phyloP scores from a whole-genome alignment of 106 monocot genomes.

The Acorus calamus region DNA sequence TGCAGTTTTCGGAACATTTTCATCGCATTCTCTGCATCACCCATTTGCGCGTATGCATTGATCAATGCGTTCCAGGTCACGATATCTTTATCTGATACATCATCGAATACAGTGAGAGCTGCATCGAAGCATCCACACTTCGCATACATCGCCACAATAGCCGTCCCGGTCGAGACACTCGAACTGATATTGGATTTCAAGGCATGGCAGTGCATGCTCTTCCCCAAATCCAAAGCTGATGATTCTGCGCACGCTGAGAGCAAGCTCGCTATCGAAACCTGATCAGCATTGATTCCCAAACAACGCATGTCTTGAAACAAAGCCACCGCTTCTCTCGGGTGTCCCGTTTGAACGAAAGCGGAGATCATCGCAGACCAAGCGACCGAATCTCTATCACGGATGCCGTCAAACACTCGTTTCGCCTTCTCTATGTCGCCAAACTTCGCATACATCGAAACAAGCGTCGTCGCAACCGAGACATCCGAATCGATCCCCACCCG shows the following conservation, averaged over 20 bases:
- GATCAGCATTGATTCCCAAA: conserved; percentile 27
- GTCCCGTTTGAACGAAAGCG: conserved; percentile 34
- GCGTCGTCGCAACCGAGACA: conserved; percentile 33
- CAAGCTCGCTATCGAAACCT: conserved; percentile 32
- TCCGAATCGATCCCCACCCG: conserved; percentile 20
- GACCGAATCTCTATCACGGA: conserved; percentile 43
- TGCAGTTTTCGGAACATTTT: conserved; percentile 32
- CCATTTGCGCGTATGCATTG: conserved; percentile 56
- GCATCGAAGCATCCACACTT: conserved; percentile 44
- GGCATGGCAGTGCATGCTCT: conserved; percentile 43
- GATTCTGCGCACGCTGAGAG: conserved; percentile 69
- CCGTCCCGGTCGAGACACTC: conserved; percentile 34
- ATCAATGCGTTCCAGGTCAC: conserved; percentile 71
- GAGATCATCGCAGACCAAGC: conserved; percentile 85
- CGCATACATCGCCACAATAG: conserved; percentile 65
- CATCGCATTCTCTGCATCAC: conserved; percentile 42
- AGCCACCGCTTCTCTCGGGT: conserved; percentile 26
- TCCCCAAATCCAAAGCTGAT: conserved; percentile 30
- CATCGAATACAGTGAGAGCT: conserved; percentile 42
- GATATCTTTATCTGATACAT: conserved; percentile 26
- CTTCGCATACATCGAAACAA: conserved; percentile 59
- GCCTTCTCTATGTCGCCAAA: conserved; percentile 44
- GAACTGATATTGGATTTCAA: conserved; percentile 21
- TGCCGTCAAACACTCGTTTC: conserved; percentile 35
- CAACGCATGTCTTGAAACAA: conserved; percentile 48